A percentile compares a stretch with the other conserved stretches of the same genome.
Conservation (phyloP, 768 basidiomycete genomes). For the Rhizopogon vesiculosus region DNA sequence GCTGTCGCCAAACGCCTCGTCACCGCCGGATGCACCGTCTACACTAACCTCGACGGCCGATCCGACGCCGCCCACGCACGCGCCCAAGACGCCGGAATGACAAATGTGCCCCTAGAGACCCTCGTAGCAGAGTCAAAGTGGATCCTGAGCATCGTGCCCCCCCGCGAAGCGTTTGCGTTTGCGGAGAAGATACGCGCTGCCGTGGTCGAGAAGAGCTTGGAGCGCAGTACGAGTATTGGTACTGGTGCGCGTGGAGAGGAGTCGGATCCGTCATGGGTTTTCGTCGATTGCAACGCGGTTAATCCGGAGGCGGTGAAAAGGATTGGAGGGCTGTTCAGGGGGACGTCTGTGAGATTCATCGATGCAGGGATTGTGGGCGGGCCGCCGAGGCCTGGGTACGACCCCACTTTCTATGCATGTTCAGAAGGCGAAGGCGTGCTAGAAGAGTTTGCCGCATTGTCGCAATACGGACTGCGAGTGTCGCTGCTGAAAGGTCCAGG, state of each 20-base stretch:
- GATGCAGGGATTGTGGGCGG: slow-evolving; percentile 55
- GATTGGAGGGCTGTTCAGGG: slow-evolving; percentile 39
- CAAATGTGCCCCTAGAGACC: slow-evolving; percentile 28
- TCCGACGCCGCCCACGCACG: slow-evolving; percentile 41
- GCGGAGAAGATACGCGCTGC: slow-evolving; percentile 22
- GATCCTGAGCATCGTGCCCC: slow-evolving; percentile 52
- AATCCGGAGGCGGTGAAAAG: slow-evolving; percentile 41
- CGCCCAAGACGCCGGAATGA: slow-evolving; percentile 48
- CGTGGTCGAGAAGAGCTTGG: not conserved
- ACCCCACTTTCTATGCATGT: slow-evolving; percentile 51
- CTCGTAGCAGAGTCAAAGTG: slow-evolving; percentile 30
- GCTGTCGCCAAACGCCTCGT: slow-evolving; percentile 42
- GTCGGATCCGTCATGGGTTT: slow-evolving; percentile 22
- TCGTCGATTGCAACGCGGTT: slow-evolving; percentile 55
- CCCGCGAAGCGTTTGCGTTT: slow-evolving; percentile 39
- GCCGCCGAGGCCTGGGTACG: slow-evolving; percentile 41
- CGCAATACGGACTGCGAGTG: slow-evolving; percentile 38
- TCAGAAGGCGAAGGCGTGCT: slow-evolving; percentile 27
- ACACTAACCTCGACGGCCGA: slow-evolving; percentile 48
- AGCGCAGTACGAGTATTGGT: no score
- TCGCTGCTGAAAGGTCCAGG: slow-evolving; percentile 39
- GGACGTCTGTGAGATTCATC: slow-evolving; percentile 33
- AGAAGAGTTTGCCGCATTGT: slow-evolving; percentile 32
- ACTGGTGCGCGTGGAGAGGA: not conserved
- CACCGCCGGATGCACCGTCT: slow-evolving; percentile 40